Evolutionary conservation across 768 basidiomycete genomes (phyloP).

Genomic region (Agaricus bisporus): DNA sequence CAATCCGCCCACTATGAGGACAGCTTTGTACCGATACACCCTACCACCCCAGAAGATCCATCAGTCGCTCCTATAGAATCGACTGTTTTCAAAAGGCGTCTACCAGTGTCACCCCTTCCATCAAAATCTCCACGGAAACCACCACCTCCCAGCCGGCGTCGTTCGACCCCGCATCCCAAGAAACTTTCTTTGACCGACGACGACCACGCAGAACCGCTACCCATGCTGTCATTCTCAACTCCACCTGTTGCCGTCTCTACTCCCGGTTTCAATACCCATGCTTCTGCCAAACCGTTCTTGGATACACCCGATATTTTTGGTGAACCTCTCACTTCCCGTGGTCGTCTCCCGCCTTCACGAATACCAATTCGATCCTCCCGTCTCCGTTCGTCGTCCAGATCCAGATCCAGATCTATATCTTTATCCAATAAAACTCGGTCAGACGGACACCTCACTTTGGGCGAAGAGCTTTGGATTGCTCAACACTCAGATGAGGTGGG

Average conservation of each 20-base stretch:
- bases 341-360: slow-evolving; percentile 2
- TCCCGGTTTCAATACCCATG: slow-evolving; percentile 3
- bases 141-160: slow-evolving; percentile 47
- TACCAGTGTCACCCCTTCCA: slow-evolving; percentile 62
- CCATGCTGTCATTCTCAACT: slow-evolving; percentile 1
- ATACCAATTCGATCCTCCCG: slow-evolving; percentile 12
- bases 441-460: slow-evolving; percentile 47
- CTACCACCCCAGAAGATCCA: slow-evolving; percentile 6
- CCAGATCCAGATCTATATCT: slow-evolving; percentile 9
- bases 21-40: slow-evolving; percentile 4
- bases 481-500: slow-evolving; percentile 18
- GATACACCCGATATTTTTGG: slow-evolving; percentile 5
- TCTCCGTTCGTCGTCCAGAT: slow-evolving; percentile 1
- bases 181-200: slow-evolving; percentile 23
- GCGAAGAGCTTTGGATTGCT: slow-evolving; percentile 58
- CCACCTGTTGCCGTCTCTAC: slow-evolving; percentile 8
- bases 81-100: slow-evolving; percentile 51
- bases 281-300: neutral
- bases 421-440: slow-evolving; percentile 16
- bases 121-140: slow-evolving; percentile 47
- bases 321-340: neutral
- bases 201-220: slow-evolving; percentile 13
- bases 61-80: slow-evolving; percentile 6
- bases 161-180: slow-evolving; percentile 22
- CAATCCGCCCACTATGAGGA: slow-evolving; percentile 19